Evolutionary conservation across 257 asterid species (phyloP).

Genomic region (Thymus quinquecostatus): DNA sequence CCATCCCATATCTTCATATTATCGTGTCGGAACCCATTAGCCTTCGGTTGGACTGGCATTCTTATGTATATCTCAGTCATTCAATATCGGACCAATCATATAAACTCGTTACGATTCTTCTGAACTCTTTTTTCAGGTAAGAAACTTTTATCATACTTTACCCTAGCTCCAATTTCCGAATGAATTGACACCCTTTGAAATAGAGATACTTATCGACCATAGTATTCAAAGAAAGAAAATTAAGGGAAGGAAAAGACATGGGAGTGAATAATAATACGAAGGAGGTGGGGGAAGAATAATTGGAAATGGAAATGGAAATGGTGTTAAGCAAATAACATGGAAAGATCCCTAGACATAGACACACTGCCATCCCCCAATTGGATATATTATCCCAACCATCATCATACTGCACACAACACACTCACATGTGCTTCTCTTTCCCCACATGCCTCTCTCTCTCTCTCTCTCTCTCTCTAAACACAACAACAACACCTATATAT

Average conservation of each 20-base stretch:
- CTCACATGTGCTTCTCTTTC: conserved; percentile 60
- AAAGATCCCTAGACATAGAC: conserved; percentile 85
- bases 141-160: no score
- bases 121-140: no score
- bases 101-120: no score
- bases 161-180: no score
- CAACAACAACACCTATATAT: neutral
- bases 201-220: no score
- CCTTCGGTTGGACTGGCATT: no score
- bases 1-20: no score
- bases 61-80: no score
- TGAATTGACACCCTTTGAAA: no score
- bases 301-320: conserved; percentile 18
- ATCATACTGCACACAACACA: conserved; percentile 35
- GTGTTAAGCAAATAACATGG: conserved; percentile 69
- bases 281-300: conserved; percentile 50
- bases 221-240: no score
- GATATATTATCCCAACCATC: conserved; percentile 49
- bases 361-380: conserved; percentile 51
- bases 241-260: neutral
- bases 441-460: conserved; percentile 59
- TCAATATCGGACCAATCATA: no score
- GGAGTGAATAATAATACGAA: conserved; percentile 3
- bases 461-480: conserved; percentile 11
- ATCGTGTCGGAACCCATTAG: no score